These are phyloP conservation scores for Scutellaria baicalensis DNA, from an alignment of 257 asterid species.

Conservation along the genomic window DNA sequence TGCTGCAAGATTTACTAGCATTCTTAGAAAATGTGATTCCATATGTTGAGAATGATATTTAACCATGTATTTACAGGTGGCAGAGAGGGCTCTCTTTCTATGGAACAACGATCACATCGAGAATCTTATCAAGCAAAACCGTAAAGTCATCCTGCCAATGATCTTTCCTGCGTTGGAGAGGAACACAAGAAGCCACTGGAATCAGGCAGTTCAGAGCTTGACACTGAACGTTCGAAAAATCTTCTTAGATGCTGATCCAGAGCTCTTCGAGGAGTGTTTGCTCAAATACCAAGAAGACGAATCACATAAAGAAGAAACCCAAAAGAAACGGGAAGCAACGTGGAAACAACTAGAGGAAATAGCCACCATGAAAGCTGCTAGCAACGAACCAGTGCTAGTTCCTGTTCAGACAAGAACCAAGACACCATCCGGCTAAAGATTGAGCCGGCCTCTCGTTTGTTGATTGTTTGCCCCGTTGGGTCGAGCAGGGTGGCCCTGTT, in stretches of 20 bases:
- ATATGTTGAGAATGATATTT: not conserved
- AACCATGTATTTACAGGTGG: conserved; percentile 49
- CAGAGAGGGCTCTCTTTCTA: conserved; percentile 83
- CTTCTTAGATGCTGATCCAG: conserved; percentile 63
- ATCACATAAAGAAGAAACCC: conserved; percentile 41
- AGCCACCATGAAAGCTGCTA: conserved; percentile 49
- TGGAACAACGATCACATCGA: conserved; percentile 92
- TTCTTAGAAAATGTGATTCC: not conserved
- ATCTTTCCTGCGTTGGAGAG: conserved; percentile 72
- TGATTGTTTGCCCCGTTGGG: not conserved
- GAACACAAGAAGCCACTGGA: conserved; percentile 80
- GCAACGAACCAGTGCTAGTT: conserved; percentile 52
- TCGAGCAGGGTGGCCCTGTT: not conserved
- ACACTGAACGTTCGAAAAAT: conserved; percentile 82
- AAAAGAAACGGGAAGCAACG: conserved; percentile 52
- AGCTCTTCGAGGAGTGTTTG: conserved; percentile 71
- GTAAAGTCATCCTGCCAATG: conserved; percentile 65
- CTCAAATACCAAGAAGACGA: conserved; percentile 70
- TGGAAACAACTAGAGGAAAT: conserved; percentile 78
- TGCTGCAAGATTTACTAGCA: not conserved
- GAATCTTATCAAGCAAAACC: conserved; percentile 81
- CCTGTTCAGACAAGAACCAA: conserved; percentile 8
- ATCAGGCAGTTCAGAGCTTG: conserved; percentile 79
- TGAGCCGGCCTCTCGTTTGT: not conserved
- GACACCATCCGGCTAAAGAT: conserved; percentile 25